These are phyloP conservation scores for Calophaca sinica DNA, from an alignment of 306 rosid genomes.

Conservation along the genomic window DNA sequence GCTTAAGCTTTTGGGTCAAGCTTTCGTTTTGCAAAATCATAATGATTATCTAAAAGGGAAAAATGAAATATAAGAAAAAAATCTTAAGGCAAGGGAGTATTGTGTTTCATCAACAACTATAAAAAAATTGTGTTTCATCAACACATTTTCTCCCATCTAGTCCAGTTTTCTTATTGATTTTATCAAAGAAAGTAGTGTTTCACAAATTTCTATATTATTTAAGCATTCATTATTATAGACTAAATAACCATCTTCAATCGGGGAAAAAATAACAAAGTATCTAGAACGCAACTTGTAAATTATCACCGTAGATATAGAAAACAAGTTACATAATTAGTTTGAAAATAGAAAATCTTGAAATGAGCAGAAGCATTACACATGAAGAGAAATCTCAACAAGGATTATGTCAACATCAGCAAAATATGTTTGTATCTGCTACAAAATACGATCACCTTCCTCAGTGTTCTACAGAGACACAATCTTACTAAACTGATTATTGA, in stretches of 20 bases:
- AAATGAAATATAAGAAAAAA: not conserved
- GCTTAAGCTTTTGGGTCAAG: not conserved
- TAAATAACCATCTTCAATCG: no score
- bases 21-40: not conserved
- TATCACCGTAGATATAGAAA: constrained; percentile 51
- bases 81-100: not conserved
- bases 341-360: constrained; percentile 32
- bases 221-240: not conserved
- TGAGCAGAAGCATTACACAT: constrained; percentile 49
- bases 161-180: not conserved
- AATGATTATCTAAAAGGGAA: not conserved
- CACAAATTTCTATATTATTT: not conserved
- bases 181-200: not conserved
- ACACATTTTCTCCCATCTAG: not conserved
- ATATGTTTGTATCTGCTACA: constrained; percentile 51
- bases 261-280: not conserved
- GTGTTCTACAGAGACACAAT: constrained; percentile 30
- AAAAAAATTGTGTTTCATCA: constrained; percentile 2
- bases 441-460: constrained; percentile 48
- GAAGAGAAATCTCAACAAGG: constrained; percentile 52
- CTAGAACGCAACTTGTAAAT: constrained; percentile 2
- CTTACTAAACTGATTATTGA: constrained; percentile 54
- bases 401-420: constrained; percentile 51
- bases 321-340: not conserved
- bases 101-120: no score